These are phyloP conservation scores for carrot (Daucus carota) DNA, from an alignment of 129 eudicot genomes.

Conservation along the genomic window DH1_v3.0 NC_030382.2:47648001-47648500, in stretches of 20 bases:
- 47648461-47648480: neutral
- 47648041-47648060: conserved; percentile 8
- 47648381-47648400: neutral
- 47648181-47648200: neutral
- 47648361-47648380: neutral
- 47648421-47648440: neutral
- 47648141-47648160: neutral
- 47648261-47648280: neutral
- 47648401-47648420: neutral
- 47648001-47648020: conserved; percentile 76
- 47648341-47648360: neutral
- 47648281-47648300: neutral
- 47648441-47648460: neutral
- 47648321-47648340: neutral
- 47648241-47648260: neutral
- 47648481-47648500: neutral
- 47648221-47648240: neutral
- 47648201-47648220: neutral
- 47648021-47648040: conserved; percentile 23
- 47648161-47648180: neutral
- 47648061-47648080: neutral
- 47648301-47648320: too few relatives aligned
- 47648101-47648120: neutral
- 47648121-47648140: neutral
- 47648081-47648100: neutral